Evolutionary conservation across 31 red algal genomes (phyloP).

Genomic region (Odonthalia washingtoniensis): DNA sequence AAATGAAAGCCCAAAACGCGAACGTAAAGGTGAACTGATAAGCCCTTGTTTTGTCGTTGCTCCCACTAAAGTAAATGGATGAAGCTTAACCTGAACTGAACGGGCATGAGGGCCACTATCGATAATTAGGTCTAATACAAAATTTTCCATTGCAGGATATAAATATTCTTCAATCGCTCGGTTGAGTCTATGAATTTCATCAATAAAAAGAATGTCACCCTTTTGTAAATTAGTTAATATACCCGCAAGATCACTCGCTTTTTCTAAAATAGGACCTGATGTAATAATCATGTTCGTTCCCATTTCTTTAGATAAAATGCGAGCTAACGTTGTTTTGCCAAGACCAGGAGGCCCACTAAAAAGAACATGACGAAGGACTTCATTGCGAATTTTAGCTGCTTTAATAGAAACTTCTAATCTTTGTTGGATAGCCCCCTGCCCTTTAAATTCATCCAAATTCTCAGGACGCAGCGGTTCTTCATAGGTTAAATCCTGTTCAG

Average conservation of each 20-base stretch:
- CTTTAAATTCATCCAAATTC: slow-evolving; percentile 45
- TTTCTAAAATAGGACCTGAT: slow-evolving; percentile 44
- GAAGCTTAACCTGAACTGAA: slow-evolving; percentile 30
- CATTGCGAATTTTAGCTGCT: slow-evolving; percentile 35
- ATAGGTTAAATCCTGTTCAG: neutral
- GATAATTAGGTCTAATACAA: slow-evolving; percentile 40
- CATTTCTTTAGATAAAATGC: slow-evolving; percentile 38
- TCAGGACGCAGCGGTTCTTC: slow-evolving; percentile 41
- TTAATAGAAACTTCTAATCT: slow-evolving; percentile 45
- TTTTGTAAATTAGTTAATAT: slow-evolving; percentile 44
- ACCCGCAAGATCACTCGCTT: slow-evolving; percentile 46
- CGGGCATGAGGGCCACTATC: slow-evolving; percentile 43
- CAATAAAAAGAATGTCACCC: slow-evolving; percentile 52
- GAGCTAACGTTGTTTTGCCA: slow-evolving; percentile 47
- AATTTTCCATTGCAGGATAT: slow-evolving; percentile 57
- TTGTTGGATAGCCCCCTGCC: slow-evolving; percentile 31
- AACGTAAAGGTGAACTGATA: slow-evolving; percentile 37
- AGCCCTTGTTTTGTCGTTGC: slow-evolving; percentile 47
- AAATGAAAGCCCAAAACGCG: slow-evolving; percentile 35
- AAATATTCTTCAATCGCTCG: slow-evolving; percentile 44
- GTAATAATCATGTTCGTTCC: slow-evolving; percentile 40
- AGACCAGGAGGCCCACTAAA: slow-evolving; percentile 46
- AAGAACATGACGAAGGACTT: slow-evolving; percentile 52
- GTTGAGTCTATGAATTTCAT: slow-evolving; percentile 50
- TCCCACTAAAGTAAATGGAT: slow-evolving; percentile 49